Percentiles rank a stretch among this genome's conserved stretches.
Conservation (phyloP, 2,329 filamentous ascomycete species). For the Sordariomycetes sp. region DNA sequence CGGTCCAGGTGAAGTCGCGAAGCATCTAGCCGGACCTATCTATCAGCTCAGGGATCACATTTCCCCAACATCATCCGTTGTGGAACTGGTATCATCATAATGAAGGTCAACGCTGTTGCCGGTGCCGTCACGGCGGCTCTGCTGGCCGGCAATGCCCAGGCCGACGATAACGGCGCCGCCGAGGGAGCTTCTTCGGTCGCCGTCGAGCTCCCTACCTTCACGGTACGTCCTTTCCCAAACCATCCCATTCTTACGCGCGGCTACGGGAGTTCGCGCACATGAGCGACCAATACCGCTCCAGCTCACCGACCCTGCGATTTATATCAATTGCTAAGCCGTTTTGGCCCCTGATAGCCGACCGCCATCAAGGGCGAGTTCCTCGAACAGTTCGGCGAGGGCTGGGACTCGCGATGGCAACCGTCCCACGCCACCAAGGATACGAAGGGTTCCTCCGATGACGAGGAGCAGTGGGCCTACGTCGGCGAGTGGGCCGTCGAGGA, state of each 20-base stretch:
- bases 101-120: slow-evolving; percentile 75
- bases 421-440: slow-evolving; percentile 93
- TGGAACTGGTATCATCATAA: slow-evolving; percentile 28
- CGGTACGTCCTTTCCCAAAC: slow-evolving; percentile 44
- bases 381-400: slow-evolving; percentile 96
- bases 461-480: slow-evolving; percentile 91
- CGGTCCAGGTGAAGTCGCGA: background rate
- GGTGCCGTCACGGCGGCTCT: slow-evolving; percentile 64
- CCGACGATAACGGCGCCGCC: slow-evolving; percentile 36
- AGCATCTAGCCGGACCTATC: background rate
- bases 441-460: slow-evolving; percentile 35
- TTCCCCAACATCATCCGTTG: background rate
- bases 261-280: background rate
- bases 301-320: background rate
- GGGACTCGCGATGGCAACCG: slow-evolving; percentile 85
- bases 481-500: slow-evolving; percentile 97
- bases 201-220: slow-evolving; percentile 68
- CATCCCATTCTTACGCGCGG: background rate
- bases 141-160: slow-evolving; percentile 31
- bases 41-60: too few relatives aligned
- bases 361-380: slow-evolving; percentile 85
- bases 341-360: slow-evolving; percentile 50
- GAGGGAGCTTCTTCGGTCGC: slow-evolving; percentile 48
- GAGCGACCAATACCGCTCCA: background rate
- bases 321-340: slow-evolving; percentile 12